A percentile compares a stretch with the other conserved stretches of the same genome.
Evolutionary conservation across 2,329 filamentous ascomycete species (phyloP).

Genomic region (Penicillium sp.): DNA sequence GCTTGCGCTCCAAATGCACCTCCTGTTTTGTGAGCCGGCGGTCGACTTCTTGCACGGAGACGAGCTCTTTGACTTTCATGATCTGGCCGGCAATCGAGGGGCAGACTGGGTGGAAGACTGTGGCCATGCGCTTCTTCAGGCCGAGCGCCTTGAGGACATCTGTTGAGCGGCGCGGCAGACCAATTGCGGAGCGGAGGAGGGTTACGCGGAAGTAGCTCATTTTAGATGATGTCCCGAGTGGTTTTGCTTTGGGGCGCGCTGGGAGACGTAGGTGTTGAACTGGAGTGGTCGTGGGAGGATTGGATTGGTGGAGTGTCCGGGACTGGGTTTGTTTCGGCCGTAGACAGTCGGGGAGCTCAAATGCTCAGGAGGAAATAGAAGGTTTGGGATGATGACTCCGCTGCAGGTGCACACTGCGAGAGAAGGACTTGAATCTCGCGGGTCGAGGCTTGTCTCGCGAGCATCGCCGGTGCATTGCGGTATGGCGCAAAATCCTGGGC

Average conservation of each 20-base stretch:
- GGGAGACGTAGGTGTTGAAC: too few species aligned
- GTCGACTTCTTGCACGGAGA: conserved; percentile 76
- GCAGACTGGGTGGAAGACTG: conserved; percentile 83
- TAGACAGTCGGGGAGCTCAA: too few species aligned
- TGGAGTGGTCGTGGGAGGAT: too few species aligned
- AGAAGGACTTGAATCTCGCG: too few species aligned
- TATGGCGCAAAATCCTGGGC: conserved; percentile 24
- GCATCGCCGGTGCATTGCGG: too few species aligned
- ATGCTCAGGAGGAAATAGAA: too few species aligned
- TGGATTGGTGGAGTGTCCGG: too few species aligned
- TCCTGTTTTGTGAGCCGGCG: conserved; percentile 61
- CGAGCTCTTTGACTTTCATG: conserved; percentile 89
- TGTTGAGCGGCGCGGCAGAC: conserved; percentile 73
- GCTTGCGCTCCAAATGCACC: conserved; percentile 68
- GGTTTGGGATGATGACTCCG: too few species aligned
- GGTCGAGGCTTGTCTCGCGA: too few species aligned
- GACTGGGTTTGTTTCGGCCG: too few species aligned
- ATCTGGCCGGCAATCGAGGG: conserved; percentile 84
- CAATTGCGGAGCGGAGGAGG: conserved; percentile 83
- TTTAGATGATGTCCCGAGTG: conserved; percentile 7
- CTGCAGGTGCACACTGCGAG: too few species aligned
- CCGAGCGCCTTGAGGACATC: conserved; percentile 83
- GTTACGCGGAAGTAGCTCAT: conserved; percentile 91
- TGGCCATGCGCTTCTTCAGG: conserved; percentile 77
- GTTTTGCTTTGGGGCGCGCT: too few species aligned